phyloP scores from a whole-genome alignment of 2,329 filamentous ascomycete genomes.

The Ramichloridium luteum region DNA sequence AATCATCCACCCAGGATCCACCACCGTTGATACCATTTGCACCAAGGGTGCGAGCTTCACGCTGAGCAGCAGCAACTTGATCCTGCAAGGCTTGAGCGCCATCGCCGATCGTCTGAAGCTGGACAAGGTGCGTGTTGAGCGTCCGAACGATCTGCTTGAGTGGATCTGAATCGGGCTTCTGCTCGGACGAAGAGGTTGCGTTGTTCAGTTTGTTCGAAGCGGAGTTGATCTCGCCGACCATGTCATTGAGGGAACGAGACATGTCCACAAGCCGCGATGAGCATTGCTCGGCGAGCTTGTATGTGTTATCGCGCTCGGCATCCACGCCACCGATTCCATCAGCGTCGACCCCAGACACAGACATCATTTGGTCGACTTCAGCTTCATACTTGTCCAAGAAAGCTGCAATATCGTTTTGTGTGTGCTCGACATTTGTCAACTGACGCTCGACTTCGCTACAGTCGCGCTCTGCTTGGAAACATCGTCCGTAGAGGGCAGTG shows the following conservation, averaged over 20 bases:
- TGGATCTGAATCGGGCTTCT: slow-evolving; percentile 56
- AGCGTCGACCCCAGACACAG: slow-evolving; percentile 49
- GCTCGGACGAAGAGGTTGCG: slow-evolving; percentile 54
- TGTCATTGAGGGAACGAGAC: slow-evolving; percentile 80
- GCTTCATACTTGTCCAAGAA: slow-evolving; percentile 86
- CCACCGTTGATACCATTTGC: slow-evolving; percentile 34
- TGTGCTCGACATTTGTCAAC: slow-evolving; percentile 74
- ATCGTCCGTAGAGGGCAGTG: slow-evolving; percentile 79
- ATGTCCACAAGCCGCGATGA: slow-evolving; percentile 86
- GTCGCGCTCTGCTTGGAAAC: slow-evolving; percentile 85
- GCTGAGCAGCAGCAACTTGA: slow-evolving; percentile 73
- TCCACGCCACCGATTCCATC: slow-evolving; percentile 65
- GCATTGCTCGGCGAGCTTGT: slow-evolving; percentile 88
- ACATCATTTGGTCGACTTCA: slow-evolving; percentile 81
- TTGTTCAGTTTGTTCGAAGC: slow-evolving; percentile 64
- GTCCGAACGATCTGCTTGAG: slow-evolving; percentile 91
- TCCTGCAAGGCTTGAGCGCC: slow-evolving; percentile 69
- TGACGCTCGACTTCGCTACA: slow-evolving; percentile 91
- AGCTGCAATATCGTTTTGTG: slow-evolving; percentile 78
- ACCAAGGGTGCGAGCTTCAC: slow-evolving; percentile 52
- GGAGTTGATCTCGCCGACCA: slow-evolving; percentile 97
- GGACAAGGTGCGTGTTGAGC: slow-evolving; percentile 81
- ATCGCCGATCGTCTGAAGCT: slow-evolving; percentile 86
- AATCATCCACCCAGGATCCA: slow-evolving; percentile 68
- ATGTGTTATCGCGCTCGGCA: slow-evolving; percentile 85